Percentiles rank a stretch among this genome's conserved stretches.
Conservation (phyloP, 345 rosid genomes). For the Salix koriyanagi region DNA sequence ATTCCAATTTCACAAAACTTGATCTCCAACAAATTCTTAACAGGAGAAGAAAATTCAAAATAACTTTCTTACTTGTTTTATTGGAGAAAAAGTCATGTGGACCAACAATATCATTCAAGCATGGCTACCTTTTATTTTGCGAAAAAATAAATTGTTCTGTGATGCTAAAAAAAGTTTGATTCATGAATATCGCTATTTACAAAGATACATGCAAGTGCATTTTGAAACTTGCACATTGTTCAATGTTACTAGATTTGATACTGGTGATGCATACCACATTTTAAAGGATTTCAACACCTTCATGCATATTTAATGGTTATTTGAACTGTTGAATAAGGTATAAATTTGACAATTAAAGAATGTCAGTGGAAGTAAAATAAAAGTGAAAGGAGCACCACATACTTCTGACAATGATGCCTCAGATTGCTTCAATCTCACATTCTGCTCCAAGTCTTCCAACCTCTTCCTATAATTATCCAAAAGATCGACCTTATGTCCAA, state of each 20-base stretch:
- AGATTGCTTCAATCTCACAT: slow-evolving; percentile 61
- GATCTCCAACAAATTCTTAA: neutral
- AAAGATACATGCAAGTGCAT: neutral
- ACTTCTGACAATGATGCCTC: slow-evolving; percentile 63
- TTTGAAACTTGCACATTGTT: neutral
- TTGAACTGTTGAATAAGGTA: neutral
- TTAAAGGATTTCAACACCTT: neutral
- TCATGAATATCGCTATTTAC: neutral
- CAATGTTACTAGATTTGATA: neutral
- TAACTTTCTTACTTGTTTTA: neutral
- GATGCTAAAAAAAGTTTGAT: neutral
- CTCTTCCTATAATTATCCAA: slow-evolving; percentile 65
- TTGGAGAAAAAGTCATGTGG: neutral
- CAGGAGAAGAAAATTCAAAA: neutral
- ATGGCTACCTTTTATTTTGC: neutral
- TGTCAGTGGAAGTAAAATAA: neutral
- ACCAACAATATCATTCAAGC: neutral
- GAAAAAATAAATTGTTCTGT: neutral
- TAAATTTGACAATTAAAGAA: neutral
- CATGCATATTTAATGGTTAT: neutral
- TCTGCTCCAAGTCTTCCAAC: slow-evolving; percentile 62
- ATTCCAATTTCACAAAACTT: neutral
- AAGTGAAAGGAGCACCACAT: slow-evolving; percentile 20
- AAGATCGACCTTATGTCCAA: slow-evolving; percentile 48
- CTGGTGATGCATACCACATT: neutral